Base-by-base conservation (phyloP, 306 rosid genomes). In the Sicyos baderoa region DNA sequence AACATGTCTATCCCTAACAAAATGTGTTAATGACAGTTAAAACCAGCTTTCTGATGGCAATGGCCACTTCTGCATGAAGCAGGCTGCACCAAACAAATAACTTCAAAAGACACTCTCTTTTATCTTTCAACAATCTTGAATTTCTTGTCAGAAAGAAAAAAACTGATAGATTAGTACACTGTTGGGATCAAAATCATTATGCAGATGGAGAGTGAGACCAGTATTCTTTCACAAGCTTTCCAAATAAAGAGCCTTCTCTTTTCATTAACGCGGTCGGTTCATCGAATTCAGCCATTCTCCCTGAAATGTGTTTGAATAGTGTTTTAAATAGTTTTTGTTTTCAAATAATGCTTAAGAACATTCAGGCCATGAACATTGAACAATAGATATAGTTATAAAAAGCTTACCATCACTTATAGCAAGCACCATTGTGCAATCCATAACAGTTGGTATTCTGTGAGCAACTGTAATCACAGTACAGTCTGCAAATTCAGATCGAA, bases 371-470 rank as follows among this genome's bases (percentile, higher is more conserved):
- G 61, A 55, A 55, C n/a, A 17, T 22, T 22, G 61, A 55, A 55
- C n/a, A 17, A 10, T 53, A 7, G 4, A 63, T 10, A 40, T 2
- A 65, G 47, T 21, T 15, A 66, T 44, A 16, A 25, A 22, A 8
- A 72, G 45, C 82, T 75, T 74, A 92, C 95, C 96, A 42, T 93
- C 97, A 52, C 97, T 84, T 21, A 93, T 82, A 62, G 94, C 82
- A 58, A 93, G 97, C 81, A 89, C 95, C 87, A 83, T 88, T 6
- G 91, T 84, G 90, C 98, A 89, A 77, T 93, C 97, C 98, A 93
- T 93, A 65, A 93, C 98, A 23, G 97, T 93, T 0, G 97, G 97
- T 67, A 93, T 86, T 79, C 97, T 85, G 74, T 93, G 98, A 44
- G 98, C 98, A 6, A 88, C 95, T 0, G 97, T 89, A 68, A 93